Conservation (phyloP, 768 basidiomycete species). For the Mycena maculata region DNA sequence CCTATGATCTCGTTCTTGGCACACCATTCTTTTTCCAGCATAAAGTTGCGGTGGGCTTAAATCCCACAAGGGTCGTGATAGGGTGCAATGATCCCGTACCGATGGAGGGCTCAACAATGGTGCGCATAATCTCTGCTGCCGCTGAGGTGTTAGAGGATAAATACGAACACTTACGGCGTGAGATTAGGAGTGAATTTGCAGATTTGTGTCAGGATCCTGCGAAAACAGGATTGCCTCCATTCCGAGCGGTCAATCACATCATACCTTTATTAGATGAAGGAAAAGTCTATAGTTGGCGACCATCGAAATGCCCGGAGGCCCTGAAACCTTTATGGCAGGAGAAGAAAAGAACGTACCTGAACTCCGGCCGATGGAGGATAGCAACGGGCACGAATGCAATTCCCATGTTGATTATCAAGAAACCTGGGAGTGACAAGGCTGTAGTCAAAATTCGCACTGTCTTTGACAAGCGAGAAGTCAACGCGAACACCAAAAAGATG, state of each 20-base stretch:
- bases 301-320: constrained; percentile 45
- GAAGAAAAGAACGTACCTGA: constrained; percentile 45
- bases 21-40: constrained; percentile 44
- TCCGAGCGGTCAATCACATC: constrained; percentile 45
- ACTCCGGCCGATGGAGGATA: constrained; percentile 41
- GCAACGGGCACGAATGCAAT: constrained; percentile 40
- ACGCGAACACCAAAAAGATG: constrained; percentile 45
- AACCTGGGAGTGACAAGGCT: constrained; percentile 27
- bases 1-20: constrained; percentile 46
- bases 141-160: constrained; percentile 11
- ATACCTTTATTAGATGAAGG: constrained; percentile 47
- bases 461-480: constrained; percentile 42
- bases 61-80: constrained; percentile 19
- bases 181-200: constrained; percentile 31
- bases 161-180: constrained; percentile 10
- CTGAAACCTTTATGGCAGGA: constrained; percentile 39
- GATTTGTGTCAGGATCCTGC: too few relatives aligned
- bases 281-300: constrained; percentile 43
- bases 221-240: constrained; percentile 35
- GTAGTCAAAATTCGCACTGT: constrained; percentile 37
- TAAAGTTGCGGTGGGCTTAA: constrained; percentile 24
- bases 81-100: background rate
- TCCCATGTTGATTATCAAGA: constrained; percentile 48
- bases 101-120: background rate
- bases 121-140: background rate